Base-by-base conservation (phyloP, 345 rosid genomes). In the Pistacia vera region DNA sequence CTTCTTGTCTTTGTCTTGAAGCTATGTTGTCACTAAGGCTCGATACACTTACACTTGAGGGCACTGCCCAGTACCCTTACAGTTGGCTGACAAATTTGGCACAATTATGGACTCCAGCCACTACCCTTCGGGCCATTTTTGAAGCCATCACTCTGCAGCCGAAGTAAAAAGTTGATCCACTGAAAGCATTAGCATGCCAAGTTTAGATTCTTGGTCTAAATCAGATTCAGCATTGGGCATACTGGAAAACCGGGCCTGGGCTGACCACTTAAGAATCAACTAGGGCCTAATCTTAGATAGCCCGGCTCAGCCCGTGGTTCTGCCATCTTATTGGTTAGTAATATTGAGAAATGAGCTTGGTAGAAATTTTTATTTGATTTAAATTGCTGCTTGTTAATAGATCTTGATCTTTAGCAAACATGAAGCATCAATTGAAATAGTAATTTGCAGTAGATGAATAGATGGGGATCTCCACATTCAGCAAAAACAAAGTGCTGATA, bases 91-190 rank as follows among this genome's bases (percentile, higher is more conserved):
- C 44, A 58, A 74, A 63, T 66, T 41, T 25, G 70, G 70, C 49
- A 77, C 65, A 64, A 83, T 59, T 49, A 61, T 56, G 55, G 56
- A 51, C 62, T 70, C 54, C 67, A 70, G 78, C 46, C 75, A 70
- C 66, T 38, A 54, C 20, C 35, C 54, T 81, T 76, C 71, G 35
- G 59, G 77, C 84, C 68, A 58, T 72, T 75, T 86, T 81, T n/a
- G 88, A 71, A 76, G 66, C 97, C 95, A 91, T 70, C 91, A 93
- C 83, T 91, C 89, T 0, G 92, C 86, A 69, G 92, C 88, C 79
- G 90, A 94, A 83, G 78, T 75, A 77, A 87, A 79, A 28, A 91
- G 87, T 75, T 86, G 79, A 63, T 81, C 79, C n/a, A n/a, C n/a
- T n/a, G n/a, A n/a, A n/a, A n/a, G n/a, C n/a, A 28, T 28, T 28